Evolutionary conservation across 2,329 filamentous ascomycete species (phyloP).

Genomic region (Aspergillus ochraceus): DNA sequence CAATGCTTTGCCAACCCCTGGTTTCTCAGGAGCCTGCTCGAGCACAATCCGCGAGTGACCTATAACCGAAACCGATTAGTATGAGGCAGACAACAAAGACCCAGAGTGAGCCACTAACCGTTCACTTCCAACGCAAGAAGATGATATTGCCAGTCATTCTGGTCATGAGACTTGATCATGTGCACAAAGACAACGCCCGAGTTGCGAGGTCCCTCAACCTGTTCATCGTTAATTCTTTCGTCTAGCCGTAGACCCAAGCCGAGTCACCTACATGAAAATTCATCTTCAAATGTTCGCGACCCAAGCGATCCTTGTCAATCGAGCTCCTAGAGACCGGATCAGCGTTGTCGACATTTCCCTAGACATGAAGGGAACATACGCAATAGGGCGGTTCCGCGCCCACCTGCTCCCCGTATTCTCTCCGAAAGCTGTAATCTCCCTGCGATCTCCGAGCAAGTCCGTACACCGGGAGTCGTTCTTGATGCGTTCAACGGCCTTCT

Average conservation of each 20-base stretch:
- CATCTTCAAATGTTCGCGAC: constrained; percentile 79
- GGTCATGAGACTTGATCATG: constrained; percentile 67
- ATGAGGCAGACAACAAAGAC: background rate
- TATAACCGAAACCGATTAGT: constrained; percentile 13
- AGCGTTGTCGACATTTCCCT: background rate
- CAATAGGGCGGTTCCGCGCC: constrained; percentile 63
- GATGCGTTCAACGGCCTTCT: constrained; percentile 78
- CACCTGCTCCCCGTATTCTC: constrained; percentile 80
- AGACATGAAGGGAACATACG: constrained; percentile 33
- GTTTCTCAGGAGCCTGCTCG: constrained; percentile 44
- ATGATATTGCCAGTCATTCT: constrained; percentile 72
- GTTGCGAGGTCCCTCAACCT: constrained; percentile 76
- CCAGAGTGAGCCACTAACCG: constrained; percentile 44
- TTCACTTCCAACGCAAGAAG: constrained; percentile 78
- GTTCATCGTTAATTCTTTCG: constrained; percentile 24
- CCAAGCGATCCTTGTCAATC: constrained; percentile 68
- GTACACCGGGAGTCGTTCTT: constrained; percentile 70
- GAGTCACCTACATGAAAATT: constrained; percentile 69
- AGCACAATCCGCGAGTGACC: constrained; percentile 48
- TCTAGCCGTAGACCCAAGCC: background rate
- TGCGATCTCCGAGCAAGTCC: constrained; percentile 70
- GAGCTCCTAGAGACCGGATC: constrained; percentile 53
- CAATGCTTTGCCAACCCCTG: constrained; percentile 44
- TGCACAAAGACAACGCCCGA: constrained; percentile 75
- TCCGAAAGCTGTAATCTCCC: constrained; percentile 77